These are phyloP conservation scores for Penicillium capsulatum DNA, from an alignment of 2,329 filamentous ascomycete genomes.

Conservation along the genomic window DNA sequence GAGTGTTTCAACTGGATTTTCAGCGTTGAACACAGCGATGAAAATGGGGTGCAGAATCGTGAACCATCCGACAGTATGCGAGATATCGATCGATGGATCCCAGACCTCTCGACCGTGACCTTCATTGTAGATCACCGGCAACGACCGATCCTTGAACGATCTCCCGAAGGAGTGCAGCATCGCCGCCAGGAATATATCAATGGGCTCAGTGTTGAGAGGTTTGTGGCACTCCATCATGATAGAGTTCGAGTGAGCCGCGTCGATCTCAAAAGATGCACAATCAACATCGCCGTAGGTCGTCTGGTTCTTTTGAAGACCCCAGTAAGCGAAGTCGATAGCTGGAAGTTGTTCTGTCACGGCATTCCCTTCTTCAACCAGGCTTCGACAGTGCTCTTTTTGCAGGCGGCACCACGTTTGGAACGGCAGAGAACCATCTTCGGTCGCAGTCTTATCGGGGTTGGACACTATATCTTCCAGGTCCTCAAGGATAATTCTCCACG, in stretches of 20 bases:
- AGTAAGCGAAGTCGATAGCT: conserved; percentile 33
- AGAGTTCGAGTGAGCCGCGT: conserved; percentile 22
- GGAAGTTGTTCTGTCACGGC: conserved; percentile 21
- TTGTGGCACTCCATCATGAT: conserved; percentile 33
- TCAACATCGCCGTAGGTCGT: conserved; percentile 37
- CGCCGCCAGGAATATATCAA: conserved; percentile 37
- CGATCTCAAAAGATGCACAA: conserved; percentile 34
- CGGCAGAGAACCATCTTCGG: conserved; percentile 28
- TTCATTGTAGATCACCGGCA: conserved; percentile 47
- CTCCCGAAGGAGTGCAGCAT: conserved; percentile 44
- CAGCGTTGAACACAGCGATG: conserved; percentile 24
- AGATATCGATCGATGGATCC: conserved; percentile 45
- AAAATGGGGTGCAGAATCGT: conserved; percentile 47
- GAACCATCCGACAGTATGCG: conserved; percentile 51
- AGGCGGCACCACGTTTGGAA: conserved; percentile 38
- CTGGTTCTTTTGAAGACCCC: conserved; percentile 29
- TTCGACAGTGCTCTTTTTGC: conserved; percentile 26
- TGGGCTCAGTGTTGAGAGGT: conserved; percentile 32
- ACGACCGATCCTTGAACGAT: conserved; percentile 39
- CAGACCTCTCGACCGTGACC: conserved; percentile 48
- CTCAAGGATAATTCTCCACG: conserved; percentile 39
- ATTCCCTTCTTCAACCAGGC: conserved; percentile 12
- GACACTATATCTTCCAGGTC: conserved; percentile 37
- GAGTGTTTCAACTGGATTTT: conserved; percentile 31
- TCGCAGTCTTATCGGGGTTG: conserved; percentile 22